Evolutionary conservation across 345 rosid genomes (phyloP), one percentile per base, ranked within the genome.

Genomic region (Eucalyptus tenuipes): DNA sequence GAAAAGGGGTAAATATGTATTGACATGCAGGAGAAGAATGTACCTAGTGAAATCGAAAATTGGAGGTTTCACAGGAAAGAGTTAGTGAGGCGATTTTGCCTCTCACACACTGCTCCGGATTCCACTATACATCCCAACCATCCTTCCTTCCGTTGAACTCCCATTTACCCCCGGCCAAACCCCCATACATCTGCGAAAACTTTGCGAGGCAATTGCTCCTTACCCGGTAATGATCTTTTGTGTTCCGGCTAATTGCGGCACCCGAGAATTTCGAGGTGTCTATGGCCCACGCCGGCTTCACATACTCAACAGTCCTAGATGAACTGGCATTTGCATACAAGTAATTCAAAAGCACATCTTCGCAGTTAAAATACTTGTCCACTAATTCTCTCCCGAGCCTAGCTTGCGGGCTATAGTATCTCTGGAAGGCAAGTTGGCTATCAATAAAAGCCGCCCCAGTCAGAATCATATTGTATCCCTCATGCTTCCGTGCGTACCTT

Each of bases 381-480:
- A 98, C 99, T 13, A 94, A 27, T 57, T 92, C 94, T 85, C 99
- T 92, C 55, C 99, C 99, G 0, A 88, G 90, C 90, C 89, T 93
- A 3, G 96, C 99, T 87, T 92, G 88, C 6, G 93, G 92, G 2
- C 97, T 90, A 93, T 98, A 93, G 88, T 98, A 98, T 92, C 92
- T 87, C 64, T 86, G 88, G 86, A 97, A 98, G 16, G 99, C 99
- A 8, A 94, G 47, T 49, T 90, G 89, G 29, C 85, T 90, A 86
- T 98, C 99, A 22, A 97, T 91, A 88, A 97, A 98, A 27, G 99
- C 99, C 59, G 99, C 99, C 47, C 99, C 99, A 0, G 99, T 98
- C 48, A 98, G 96, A 87, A 98, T 94, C 97, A 98, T 92, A 85
- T 98, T 98, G 85, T 98, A 98, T 20, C 99, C 98, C 24, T 94